Base-by-base conservation (phyloP, 192 early-diverging fungal genomes). In the Diversispora epigaea region DNA sequence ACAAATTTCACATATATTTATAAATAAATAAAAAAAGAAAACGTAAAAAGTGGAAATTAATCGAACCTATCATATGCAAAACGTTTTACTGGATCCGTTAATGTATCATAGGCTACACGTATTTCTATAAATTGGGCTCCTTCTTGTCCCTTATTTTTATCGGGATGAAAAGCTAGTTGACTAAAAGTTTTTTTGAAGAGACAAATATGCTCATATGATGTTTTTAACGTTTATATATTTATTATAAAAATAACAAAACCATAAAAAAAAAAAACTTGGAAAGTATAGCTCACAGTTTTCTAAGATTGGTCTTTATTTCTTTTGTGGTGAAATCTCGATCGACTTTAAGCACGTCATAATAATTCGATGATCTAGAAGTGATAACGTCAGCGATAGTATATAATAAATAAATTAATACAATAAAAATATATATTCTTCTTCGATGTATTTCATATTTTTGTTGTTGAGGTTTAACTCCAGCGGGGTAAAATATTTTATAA, bases 341-440 rank as follows among this genome's bases (percentile, higher is more conserved):
- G 19, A 85, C 40, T 19, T 77, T 77, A 21, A 83, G 78, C 0
- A 78, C n/a, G n/a, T 81, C 66, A 52, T 85, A 85, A 78, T 66
- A 79, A 40, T 82, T 85, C 56, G 62, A 70, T 0, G 57, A 67
- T 9, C 77, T 65, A 1, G 81, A 69, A 40, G 69, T n/a, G 58
- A 80, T 78, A 21, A 77, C 84, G 25, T 82, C 81, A 47, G 63
- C 25, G 15, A 85, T 78, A 12, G 84, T 85, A 52, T 85, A 85
- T 8, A 77, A 65, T 19, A 85, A 63, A 72, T 85, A 85, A 2
- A 50, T 55, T 6, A 80, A 57, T 43, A 85, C 79, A 10, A 85
- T 81, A 32, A 65, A 65, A 39, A 77, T 77, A 46, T 83, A 85
- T 64, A 85, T 85, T 49, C 78, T 21, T 76, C 70, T 82, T 62